Evolutionary conservation across 495 filamentous ascomycete species (phyloP), one percentile per base, ranked within the genome.

Genomic region (Penicillium cosmopolitanum): DNA sequence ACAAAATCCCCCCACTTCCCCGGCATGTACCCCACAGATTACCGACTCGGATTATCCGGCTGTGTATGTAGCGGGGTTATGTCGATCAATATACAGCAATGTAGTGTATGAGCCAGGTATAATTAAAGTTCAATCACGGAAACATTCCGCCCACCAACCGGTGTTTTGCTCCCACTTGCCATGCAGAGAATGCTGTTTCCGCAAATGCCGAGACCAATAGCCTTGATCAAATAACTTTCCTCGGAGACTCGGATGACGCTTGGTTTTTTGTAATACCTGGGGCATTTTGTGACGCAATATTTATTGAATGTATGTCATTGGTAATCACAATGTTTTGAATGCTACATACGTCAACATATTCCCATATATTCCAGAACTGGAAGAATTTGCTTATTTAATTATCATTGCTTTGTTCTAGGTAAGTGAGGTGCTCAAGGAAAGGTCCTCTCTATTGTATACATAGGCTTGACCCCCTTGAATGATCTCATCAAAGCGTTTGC

Each of bases 401-500:
- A 31, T 31, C 28, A 31, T 31, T 31, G 5, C 28, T 31, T 31
- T 1, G 8, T 31, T 31, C 8, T 31, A 31, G 6, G 2, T 9
- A 31, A 4, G 28, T 9, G 28, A 31, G 28, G 4, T 7, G 4
- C 28, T 31, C 28, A 31, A 9, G 28, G 28, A 0, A 31, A 31
- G 9, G 12, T 48, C 23, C 23, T 48, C 46, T 23, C 46, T 12
- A 11, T 56, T 50, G 44, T 56, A 60, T 50, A 57, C 47, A 65
- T 65, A 67, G 10, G 55, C 54, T 12, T 63, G 50, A 10, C 61
- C 48, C 2, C 64, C 62, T 44, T 57, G 61, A 28, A 67, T 67
- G 25, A 72, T 62, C 48, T 72, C 66, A 53, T 70, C 73, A 52
- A 65, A 74, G 4, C 66, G 60, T 15, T 34, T 8, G 23, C 67